A percentile compares a stretch with the other conserved stretches of the same genome.
phyloP scores from a whole-genome alignment of 805 yeast species.

The Monosporozyma servazzii region DNA sequence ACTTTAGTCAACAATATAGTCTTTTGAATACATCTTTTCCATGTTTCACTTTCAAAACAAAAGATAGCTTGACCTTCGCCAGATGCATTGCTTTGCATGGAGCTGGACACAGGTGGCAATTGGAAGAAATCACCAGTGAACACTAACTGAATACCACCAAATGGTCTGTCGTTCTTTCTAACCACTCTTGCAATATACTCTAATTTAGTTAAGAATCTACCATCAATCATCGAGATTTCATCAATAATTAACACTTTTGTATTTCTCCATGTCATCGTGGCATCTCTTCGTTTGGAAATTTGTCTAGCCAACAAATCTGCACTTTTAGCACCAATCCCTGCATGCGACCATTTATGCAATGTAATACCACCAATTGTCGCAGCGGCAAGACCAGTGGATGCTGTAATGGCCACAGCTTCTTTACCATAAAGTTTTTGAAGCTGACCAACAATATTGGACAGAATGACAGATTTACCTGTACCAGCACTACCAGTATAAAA shows the following conservation, averaged over 20 bases:
- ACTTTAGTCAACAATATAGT: slow-evolving; percentile 70
- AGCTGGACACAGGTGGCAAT: slow-evolving; percentile 74
- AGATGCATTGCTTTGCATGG: slow-evolving; percentile 15
- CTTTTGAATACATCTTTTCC: slow-evolving; percentile 55
- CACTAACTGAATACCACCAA: slow-evolving; percentile 89
- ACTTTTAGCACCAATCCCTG: slow-evolving; percentile 64
- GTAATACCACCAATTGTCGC: slow-evolving; percentile 89
- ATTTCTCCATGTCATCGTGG: slow-evolving; percentile 43
- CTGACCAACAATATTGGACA: slow-evolving; percentile 52
- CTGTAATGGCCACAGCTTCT: slow-evolving; percentile 71
- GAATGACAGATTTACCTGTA: slow-evolving; percentile 72
- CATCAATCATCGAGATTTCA: slow-evolving; percentile 93
- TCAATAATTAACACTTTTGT: slow-evolving; percentile 73
- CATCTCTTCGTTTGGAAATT: slow-evolving; percentile 14
- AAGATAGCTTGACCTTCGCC: slow-evolving; percentile 28
- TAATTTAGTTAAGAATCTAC: slow-evolving; percentile 62
- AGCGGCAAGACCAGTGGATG: slow-evolving; percentile 95
- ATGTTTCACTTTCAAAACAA: slow-evolving; percentile 66
- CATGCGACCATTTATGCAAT: slow-evolving; percentile 74
- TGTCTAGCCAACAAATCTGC: slow-evolving; percentile 33
- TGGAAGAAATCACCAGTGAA: slow-evolving; percentile 95
- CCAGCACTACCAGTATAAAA: slow-evolving; percentile 84
- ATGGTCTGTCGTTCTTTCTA: slow-evolving; percentile 47
- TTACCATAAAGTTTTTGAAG: slow-evolving; percentile 37
- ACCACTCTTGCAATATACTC: slow-evolving; percentile 57